These are phyloP conservation scores for Hemileccinum impolitum DNA, from an alignment of 768 basidiomycete genomes.

Conservation along the genomic window DNA sequence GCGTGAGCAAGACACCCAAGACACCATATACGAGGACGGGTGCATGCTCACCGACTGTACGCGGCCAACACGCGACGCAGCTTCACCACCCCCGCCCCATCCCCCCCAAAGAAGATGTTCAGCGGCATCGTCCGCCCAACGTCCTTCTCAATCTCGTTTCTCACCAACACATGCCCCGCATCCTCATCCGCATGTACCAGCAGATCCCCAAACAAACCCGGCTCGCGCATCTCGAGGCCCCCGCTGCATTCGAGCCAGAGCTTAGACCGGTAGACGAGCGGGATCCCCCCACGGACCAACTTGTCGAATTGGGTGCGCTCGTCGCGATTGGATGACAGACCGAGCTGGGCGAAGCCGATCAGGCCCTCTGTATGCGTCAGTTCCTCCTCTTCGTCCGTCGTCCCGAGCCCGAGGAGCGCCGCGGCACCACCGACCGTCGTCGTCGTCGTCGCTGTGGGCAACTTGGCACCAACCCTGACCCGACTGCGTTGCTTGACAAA, in stretches of 20 bases:
- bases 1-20: neutral
- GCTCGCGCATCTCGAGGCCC: slow-evolving; percentile 87
- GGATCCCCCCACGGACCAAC: slow-evolving; percentile 83
- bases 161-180: slow-evolving; percentile 46
- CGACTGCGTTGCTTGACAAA: slow-evolving; percentile 73
- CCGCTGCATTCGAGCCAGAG: slow-evolving; percentile 95
- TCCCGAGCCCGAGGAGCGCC: slow-evolving; percentile 64
- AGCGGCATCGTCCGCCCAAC: slow-evolving; percentile 88
- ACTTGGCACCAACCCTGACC: slow-evolving; percentile 33
- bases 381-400: slow-evolving; percentile 66
- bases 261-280: slow-evolving; percentile 81
- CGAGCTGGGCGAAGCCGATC: slow-evolving; percentile 89
- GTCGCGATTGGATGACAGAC: slow-evolving; percentile 62
- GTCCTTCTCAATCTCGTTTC: slow-evolving; percentile 93
- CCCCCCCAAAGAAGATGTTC: slow-evolving; percentile 96
- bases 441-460: slow-evolving; percentile 15
- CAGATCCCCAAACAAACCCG: slow-evolving; percentile 85
- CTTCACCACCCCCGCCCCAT: slow-evolving; percentile 92
- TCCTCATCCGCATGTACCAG: slow-evolving; percentile 49
- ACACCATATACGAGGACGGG: neutral
- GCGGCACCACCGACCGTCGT: slow-evolving; percentile 47
- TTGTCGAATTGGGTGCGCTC: slow-evolving; percentile 78
- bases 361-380: slow-evolving; percentile 78
- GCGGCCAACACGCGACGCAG: slow-evolving; percentile 85
- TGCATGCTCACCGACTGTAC: slow-evolving; percentile 76